A percentile compares a stretch with the other conserved stretches of the same genome.
phyloP scores from a whole-genome alignment of 139 green algal species.

The Edaphochlamys debaryana region DNA sequence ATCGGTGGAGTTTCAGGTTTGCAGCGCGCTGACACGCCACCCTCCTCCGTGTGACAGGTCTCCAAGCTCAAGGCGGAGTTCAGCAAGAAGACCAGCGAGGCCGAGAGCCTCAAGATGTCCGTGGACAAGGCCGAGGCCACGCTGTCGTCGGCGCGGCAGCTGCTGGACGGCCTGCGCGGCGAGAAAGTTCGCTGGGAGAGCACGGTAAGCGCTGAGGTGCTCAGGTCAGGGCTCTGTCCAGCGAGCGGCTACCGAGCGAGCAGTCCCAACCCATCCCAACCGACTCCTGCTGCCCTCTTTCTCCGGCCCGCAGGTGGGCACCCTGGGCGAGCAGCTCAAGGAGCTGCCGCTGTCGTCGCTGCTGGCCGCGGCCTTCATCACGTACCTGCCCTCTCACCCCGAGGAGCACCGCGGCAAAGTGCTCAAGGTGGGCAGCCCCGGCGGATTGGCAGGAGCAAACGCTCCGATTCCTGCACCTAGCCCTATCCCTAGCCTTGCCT shows the following conservation, averaged over 20 bases:
- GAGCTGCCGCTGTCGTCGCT: conserved; percentile 64
- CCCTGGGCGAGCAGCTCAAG: conserved; percentile 56
- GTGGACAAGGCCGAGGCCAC: conserved; percentile 77
- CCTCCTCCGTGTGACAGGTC: too few relatives aligned
- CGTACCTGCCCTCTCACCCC: conserved; percentile 66
- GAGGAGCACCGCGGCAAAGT: conserved; percentile 61
- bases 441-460: too few relatives aligned
- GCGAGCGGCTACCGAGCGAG: too few relatives aligned
- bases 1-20: too few relatives aligned
- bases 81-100: conserved; percentile 72
- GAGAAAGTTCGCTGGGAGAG: conserved; percentile 80
- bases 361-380: conserved; percentile 72
- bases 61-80: conserved; percentile 78
- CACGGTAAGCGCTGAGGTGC: background rate
- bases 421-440: conserved; percentile 9
- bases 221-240: background rate
- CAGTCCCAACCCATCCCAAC: too few relatives aligned
- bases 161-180: conserved; percentile 79
- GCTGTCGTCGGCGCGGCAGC: conserved; percentile 67
- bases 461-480: too few relatives aligned
- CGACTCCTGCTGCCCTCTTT: too few relatives aligned
- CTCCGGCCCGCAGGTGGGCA: too few relatives aligned
- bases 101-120: conserved; percentile 69
- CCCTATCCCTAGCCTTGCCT: too few relatives aligned
- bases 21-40: too few relatives aligned